Percentiles rank a stretch among this genome's conserved stretches.
These are phyloP conservation scores for Daldinia concentrica DNA, from an alignment of 495 filamentous ascomycete species.

Conservation along the genomic window DNA sequence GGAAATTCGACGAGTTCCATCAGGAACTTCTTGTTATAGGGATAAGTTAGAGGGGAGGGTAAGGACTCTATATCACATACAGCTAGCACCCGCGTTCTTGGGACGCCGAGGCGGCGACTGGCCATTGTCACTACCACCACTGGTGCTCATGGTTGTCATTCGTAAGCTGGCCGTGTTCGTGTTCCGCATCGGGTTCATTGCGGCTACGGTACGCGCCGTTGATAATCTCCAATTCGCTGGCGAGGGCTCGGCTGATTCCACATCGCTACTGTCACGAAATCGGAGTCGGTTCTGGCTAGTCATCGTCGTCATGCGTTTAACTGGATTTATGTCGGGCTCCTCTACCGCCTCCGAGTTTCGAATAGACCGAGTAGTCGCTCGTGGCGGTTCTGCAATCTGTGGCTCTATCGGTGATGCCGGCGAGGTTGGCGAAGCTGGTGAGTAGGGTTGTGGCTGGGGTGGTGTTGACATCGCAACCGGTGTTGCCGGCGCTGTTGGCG, in stretches of 20 bases:
- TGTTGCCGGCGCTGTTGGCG: neutral
- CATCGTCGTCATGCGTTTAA: slow-evolving; percentile 10
- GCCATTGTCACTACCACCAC: slow-evolving; percentile 1
- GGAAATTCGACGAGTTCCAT: neutral
- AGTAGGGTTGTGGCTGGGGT: neutral
- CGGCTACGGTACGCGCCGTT: neutral
- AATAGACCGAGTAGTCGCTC: slow-evolving; percentile 10
- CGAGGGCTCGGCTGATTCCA: slow-evolving; percentile 40
- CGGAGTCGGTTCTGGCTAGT: slow-evolving; percentile 36
- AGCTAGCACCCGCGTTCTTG: slow-evolving; percentile 38
- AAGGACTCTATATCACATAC: neutral
- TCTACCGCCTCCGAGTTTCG: slow-evolving; percentile 6
- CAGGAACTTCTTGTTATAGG: neutral
- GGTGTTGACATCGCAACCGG: neutral
- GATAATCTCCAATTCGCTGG: slow-evolving; percentile 26
- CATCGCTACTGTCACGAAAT: slow-evolving; percentile 46
- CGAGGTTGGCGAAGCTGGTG: slow-evolving; percentile 11
- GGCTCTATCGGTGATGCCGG: slow-evolving; percentile 16
- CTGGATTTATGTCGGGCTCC: neutral
- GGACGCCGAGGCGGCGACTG: slow-evolving; percentile 26
- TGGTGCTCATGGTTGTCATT: neutral
- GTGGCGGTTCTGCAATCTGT: slow-evolving; percentile 7
- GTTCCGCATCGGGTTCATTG: slow-evolving; percentile 22
- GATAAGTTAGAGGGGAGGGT: neutral
- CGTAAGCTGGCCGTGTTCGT: slow-evolving; percentile 35